Evolutionary conservation across 75 land plant species (phyloP).

Genomic region (Cunninghamia lanceolata): DNA sequence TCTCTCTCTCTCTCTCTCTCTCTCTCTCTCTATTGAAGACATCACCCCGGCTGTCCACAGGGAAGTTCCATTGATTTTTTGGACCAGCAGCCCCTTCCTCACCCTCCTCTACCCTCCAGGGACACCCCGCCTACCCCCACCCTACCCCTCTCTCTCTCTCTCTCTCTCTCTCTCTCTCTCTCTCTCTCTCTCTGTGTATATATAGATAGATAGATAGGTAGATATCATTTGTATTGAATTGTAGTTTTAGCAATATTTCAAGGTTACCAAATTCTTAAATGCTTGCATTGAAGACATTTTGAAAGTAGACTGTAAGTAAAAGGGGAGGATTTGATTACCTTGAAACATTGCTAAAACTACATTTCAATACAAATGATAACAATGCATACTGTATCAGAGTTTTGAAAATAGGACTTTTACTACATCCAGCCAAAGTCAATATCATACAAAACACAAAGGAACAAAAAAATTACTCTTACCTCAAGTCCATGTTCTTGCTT

Average conservation of each 20-base stretch:
- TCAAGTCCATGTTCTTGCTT: conserved; percentile 54
- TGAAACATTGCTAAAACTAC: background rate
- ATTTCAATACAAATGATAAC: background rate
- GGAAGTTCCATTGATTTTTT: too few relatives aligned
- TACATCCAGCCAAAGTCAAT: background rate
- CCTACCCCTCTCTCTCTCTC: too few relatives aligned
- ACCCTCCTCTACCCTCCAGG: too few relatives aligned
- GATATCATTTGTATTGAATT: background rate
- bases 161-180: too few relatives aligned
- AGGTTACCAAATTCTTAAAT: background rate
- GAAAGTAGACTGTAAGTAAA: background rate
- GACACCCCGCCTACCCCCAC: too few relatives aligned
- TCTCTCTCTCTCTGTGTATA: too few relatives aligned
- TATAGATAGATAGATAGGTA: too few relatives aligned
- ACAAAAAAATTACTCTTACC: conserved; percentile 13
- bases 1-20: too few relatives aligned
- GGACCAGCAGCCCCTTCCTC: too few relatives aligned
- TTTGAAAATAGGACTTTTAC: background rate
- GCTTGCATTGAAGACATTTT: too few relatives aligned
- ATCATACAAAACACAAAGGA: background rate
- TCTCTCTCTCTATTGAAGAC: too few relatives aligned
- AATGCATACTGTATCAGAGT: background rate
- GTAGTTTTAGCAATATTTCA: background rate
- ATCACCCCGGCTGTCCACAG: too few relatives aligned
- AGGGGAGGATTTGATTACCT: background rate